Evolutionary conservation across 306 rosid genomes (phyloP).

Genomic region (Medicago lupulina): DNA sequence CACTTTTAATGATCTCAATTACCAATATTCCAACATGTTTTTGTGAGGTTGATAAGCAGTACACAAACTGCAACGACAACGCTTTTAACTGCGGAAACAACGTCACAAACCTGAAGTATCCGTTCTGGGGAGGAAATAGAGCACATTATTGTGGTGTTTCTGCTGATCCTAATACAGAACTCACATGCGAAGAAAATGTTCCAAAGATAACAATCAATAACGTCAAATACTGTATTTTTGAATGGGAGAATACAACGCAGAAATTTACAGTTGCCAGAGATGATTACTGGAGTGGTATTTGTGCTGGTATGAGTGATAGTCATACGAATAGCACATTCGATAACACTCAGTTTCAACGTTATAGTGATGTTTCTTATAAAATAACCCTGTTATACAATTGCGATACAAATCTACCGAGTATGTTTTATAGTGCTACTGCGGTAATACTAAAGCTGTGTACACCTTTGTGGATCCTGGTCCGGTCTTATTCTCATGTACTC

Average conservation of each 20-base stretch:
- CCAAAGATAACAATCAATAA: too few species aligned
- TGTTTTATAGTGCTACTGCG: background rate
- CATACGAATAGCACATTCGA: background rate
- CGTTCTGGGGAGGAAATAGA: too few species aligned
- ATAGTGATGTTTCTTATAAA: background rate
- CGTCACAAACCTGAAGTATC: too few species aligned
- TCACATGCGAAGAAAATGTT: too few species aligned
- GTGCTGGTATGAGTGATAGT: background rate
- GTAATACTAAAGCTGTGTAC: background rate
- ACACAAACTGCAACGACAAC: too few species aligned
- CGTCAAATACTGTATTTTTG: too few species aligned
- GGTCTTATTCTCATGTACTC: background rate
- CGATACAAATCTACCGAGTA: background rate
- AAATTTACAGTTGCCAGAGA: constrained; percentile 43
- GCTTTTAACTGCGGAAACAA: too few species aligned
- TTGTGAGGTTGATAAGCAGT: too few species aligned
- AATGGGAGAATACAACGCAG: background rate
- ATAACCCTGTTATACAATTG: constrained; percentile 29
- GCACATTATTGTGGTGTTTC: too few species aligned
- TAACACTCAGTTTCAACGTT: constrained; percentile 1
- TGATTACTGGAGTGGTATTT: constrained; percentile 1
- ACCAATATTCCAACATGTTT: too few species aligned
- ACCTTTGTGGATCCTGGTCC: rapidly evolving
- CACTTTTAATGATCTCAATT: too few species aligned
- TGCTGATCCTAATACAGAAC: too few species aligned